Evolutionary conservation across 352 stramenopile genomes (phyloP), one percentile per base, ranked within the genome.

Genomic region (Globisporangium okanoganense): DNA sequence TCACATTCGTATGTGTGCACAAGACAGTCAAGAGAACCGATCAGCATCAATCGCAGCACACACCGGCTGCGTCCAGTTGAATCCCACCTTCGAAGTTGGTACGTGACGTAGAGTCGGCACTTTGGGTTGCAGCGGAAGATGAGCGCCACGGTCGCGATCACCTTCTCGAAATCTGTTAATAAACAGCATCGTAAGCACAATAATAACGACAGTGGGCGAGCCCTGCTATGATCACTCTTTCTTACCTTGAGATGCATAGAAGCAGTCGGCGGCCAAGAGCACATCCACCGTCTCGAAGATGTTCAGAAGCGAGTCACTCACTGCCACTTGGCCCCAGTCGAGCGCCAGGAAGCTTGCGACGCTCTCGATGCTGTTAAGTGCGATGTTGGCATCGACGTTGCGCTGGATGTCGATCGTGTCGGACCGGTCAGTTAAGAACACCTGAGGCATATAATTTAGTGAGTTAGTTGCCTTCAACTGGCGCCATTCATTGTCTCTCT

Each of bases 231-330:
- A 41, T 12, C 16, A 41, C 7, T 53, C 25, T 8, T 22, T 52
- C n/a, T 12, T 47, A 87, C 81, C 78, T 75, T 88, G 43, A 18
- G 77, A 85, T 25, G 74, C 73, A 54, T 90, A 90, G 52, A 90
- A 88, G 64, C 81, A 90, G 58, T 90, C 81, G 5, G 81, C 78
- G 2, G 78, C 81, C 25, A 90, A 58, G 22, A 90, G 48, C 1
- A 88, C 51, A 38, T 88, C 63, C 18, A 88, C 73, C 0, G 61
- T 66, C 31, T 51, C 22, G 3, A 88, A 76, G 12, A 73, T 41
- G 0, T 62, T 48, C 2, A 73, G 10, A 4, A 76, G 60, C 33
- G 76, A 58, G 4, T 70, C 64, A 2, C 62, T 64, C 7, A 79
- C 14, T 16, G 59, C 20, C 57, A 86, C 65, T 12, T 69, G 63